Evolutionary conservation across 768 basidiomycete genomes (phyloP).

Genomic region (Lactarius pseudohatsudake): DNA sequence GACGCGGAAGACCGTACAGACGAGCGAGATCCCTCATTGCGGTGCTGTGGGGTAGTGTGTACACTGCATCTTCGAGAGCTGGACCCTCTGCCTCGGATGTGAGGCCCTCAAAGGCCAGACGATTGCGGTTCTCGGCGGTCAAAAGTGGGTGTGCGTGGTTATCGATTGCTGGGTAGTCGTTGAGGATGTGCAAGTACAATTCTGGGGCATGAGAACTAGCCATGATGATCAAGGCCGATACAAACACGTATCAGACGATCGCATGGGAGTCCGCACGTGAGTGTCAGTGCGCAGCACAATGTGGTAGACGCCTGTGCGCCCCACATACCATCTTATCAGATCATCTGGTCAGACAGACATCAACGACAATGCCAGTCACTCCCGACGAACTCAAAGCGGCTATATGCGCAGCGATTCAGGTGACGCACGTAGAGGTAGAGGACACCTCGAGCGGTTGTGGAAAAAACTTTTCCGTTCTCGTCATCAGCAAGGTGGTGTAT

Average conservation of each 20-base stretch:
- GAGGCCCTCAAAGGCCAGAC: constrained; percentile 60
- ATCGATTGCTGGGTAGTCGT: constrained; percentile 60
- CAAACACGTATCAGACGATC: neutral
- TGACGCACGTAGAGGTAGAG: constrained; percentile 68
- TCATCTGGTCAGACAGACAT: neutral
- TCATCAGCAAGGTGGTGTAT: constrained; percentile 74
- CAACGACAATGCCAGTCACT: constrained; percentile 57
- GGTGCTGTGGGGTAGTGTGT: constrained; percentile 59
- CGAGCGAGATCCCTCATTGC: constrained; percentile 55
- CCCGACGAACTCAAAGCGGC: constrained; percentile 55
- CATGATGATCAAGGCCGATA: neutral
- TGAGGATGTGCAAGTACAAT: constrained; percentile 17
- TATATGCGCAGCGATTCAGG: constrained; percentile 61
- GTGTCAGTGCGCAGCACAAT: too few relatives aligned
- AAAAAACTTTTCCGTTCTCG: constrained; percentile 67
- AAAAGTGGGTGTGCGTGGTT: constrained; percentile 80
- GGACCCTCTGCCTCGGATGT: constrained; percentile 65
- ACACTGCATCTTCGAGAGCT: constrained; percentile 47
- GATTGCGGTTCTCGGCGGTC: constrained; percentile 42
- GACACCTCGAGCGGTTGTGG: constrained; percentile 83
- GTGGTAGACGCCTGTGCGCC: neutral
- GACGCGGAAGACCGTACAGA: constrained; percentile 45
- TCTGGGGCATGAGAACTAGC: constrained; percentile 7
- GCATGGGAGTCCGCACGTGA: neutral
- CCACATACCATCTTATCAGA: constrained; percentile 25